Evolutionary conservation across 2,329 filamentous ascomycete genomes (phyloP), one percentile per base, ranked within the genome.

Genomic region (Aspergillus caelatus): DNA sequence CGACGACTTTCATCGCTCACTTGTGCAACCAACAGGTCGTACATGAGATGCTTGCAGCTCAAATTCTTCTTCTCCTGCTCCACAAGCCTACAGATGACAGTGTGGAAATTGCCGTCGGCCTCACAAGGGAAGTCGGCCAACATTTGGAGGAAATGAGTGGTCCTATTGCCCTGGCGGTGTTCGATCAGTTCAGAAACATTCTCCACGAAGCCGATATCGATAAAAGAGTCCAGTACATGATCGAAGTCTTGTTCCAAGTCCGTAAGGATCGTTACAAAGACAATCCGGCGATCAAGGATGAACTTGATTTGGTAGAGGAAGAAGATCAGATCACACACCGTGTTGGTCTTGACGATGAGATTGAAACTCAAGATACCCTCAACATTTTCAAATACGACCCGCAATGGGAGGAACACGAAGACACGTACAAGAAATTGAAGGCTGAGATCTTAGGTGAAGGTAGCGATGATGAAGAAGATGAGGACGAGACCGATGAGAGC

Each of bases 141-240:
- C 94, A 97, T 77, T 78, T 99, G 68, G 94, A 98, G 76, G 94
- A 97, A 76, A 97, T 98, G 93, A 96, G 92, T 74, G 86, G 89
- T 1, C 86, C 91, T 12, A 96, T 98, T 72, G 89, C 93, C 34
- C 87, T 94, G 68, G 91, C 91, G 28, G 93, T 99, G 9, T 99
- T 96, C 74, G 95, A 99, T 74, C 94, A 97, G 77, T 96, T 99
- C 82, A 85, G 95, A 71, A 94, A 91, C 71, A 97, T 98, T 67
- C 83, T 99, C 10, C 94, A 99, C 81, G 95, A 99, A 78, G 93
- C 93, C 52, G 94, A 95, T 74, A 97, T 99, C 76, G 94, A 98
- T 75, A 97, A 97, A 84, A 87, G 95, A 68, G 94, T 94, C n/a
- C 95, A 99, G 80, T 99, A 98, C 80, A 97, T 97, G 92, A 94